Percentiles rank a stretch among this genome's conserved stretches.
Evolutionary conservation across 805 yeast genomes (phyloP).

Genomic region (Candida maris): DNA sequence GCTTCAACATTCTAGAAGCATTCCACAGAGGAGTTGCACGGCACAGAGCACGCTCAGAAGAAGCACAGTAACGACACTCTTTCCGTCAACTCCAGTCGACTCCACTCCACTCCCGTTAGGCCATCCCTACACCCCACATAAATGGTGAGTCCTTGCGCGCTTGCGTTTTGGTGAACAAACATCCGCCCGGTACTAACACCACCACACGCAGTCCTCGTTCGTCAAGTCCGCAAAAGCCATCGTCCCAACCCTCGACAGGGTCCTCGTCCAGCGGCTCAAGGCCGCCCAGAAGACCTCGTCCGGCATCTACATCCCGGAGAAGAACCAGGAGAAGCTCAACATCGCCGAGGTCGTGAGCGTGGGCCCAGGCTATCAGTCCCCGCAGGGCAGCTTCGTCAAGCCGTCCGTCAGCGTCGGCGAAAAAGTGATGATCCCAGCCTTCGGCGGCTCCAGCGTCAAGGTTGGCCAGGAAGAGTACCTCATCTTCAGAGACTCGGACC

Average conservation of each 20-base stretch:
- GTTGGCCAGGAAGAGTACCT: slow-evolving; percentile 58
- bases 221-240: slow-evolving; percentile 82
- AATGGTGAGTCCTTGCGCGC: slow-evolving; percentile 17
- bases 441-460: slow-evolving; percentile 88
- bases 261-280: slow-evolving; percentile 90
- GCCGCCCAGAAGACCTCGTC: slow-evolving; percentile 90
- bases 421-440: slow-evolving; percentile 88
- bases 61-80: no score
- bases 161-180: no score
- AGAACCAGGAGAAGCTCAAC: slow-evolving; percentile 90
- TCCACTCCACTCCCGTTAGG: no score
- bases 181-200: slow-evolving; percentile 9
- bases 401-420: slow-evolving; percentile 87
- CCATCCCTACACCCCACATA: neutral
- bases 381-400: slow-evolving; percentile 67
- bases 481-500: slow-evolving; percentile 88
- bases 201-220: slow-evolving; percentile 36
- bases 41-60: no score
- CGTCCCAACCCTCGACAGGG: slow-evolving; percentile 93
- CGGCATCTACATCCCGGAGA: slow-evolving; percentile 92
- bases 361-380: slow-evolving; percentile 86
- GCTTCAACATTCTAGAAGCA: no score
- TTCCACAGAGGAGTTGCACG: no score
- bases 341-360: slow-evolving; percentile 90
- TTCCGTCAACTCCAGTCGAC: no score